Evolutionary conservation across 768 basidiomycete genomes (phyloP), one percentile per base, ranked within the genome.

Genomic region (Agrocybe chaxingu): DNA sequence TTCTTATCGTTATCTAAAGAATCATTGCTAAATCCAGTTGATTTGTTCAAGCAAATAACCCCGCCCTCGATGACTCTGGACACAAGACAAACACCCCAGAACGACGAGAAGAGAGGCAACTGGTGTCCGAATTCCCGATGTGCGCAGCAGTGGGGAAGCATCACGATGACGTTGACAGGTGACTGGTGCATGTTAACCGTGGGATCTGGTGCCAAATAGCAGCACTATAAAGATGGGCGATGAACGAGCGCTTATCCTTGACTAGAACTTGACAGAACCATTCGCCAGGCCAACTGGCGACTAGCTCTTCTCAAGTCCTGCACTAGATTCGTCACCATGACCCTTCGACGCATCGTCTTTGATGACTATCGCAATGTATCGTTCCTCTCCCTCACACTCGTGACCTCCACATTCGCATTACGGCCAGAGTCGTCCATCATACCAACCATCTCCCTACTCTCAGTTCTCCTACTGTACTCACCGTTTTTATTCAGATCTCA

Each of bases 391-490:
- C 43, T 63, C 11, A 42, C 62, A 8, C 48, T 58, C 1, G 19
- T 57, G 19, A 44, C 51, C 1, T 58, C 63, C n/a, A 51, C 51
- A 9, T 48, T 65, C 31, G 60, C 63, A 11, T 52, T 62, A 8
- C 47, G 61, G 16, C 63, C 63, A 8, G 57, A 62, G 34, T 58
- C 60, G 29, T 57, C 60, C 1, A 12, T 59, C 3, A 36, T 60
- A 8, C 58, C 65, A 7, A 47, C 67, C 3, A 53, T 70, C 35
- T 47, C 65, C 3, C 63, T 67, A 0, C 57, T 79, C 18, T 60
- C 76, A 0, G 39, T 62, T 1, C 56, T 77, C 7, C 59, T 73
- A 12, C 51, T 72, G 0, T 78, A 76, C 53, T 65, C 68, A 2
- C 69, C 69, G 0, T 62, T 70, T 11, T 32, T 74, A 4, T 68